phyloP scores from a whole-genome alignment of 192 early-diverging fungal species.

The Coemansia sp. region DNA sequence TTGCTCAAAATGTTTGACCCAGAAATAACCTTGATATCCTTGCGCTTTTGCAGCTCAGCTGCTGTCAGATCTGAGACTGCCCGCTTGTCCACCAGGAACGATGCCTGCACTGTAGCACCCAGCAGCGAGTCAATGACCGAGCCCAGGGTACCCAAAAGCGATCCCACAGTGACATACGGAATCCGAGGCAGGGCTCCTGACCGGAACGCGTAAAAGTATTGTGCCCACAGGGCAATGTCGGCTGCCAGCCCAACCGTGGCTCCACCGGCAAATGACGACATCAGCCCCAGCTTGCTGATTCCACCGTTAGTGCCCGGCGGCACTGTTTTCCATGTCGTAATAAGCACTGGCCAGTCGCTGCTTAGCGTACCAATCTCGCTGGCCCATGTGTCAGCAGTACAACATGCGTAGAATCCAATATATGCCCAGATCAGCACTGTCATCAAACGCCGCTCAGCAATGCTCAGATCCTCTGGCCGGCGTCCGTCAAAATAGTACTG shows the following conservation, averaged over 20 bases:
- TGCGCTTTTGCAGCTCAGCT: slow-evolving; percentile 40
- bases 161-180: slow-evolving; percentile 56
- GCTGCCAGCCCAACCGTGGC: slow-evolving; percentile 63
- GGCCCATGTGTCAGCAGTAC: slow-evolving; percentile 76
- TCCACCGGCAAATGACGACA: slow-evolving; percentile 76
- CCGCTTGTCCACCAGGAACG: slow-evolving; percentile 61
- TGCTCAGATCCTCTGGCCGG: slow-evolving; percentile 20
- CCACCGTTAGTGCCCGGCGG: slow-evolving; percentile 93
- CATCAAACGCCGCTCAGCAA: slow-evolving; percentile 25
- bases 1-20: slow-evolving; percentile 75
- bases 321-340: slow-evolving; percentile 74
- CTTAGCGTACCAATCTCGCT: slow-evolving; percentile 86
- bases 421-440: slow-evolving; percentile 55
- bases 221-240: slow-evolving; percentile 52
- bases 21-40: slow-evolving; percentile 57
- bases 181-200: slow-evolving; percentile 27
- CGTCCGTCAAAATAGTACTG: slow-evolving; percentile 41
- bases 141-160: slow-evolving; percentile 67
- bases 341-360: slow-evolving; percentile 69
- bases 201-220: slow-evolving; percentile 45
- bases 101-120: slow-evolving; percentile 73
- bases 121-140: slow-evolving; percentile 80
- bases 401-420: slow-evolving; percentile 63
- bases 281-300: slow-evolving; percentile 67
- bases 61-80: slow-evolving; percentile 56